Base-by-base conservation (phyloP, 2,329 filamentous ascomycete species). In the Pseudocercospora macadamiae region DNA sequence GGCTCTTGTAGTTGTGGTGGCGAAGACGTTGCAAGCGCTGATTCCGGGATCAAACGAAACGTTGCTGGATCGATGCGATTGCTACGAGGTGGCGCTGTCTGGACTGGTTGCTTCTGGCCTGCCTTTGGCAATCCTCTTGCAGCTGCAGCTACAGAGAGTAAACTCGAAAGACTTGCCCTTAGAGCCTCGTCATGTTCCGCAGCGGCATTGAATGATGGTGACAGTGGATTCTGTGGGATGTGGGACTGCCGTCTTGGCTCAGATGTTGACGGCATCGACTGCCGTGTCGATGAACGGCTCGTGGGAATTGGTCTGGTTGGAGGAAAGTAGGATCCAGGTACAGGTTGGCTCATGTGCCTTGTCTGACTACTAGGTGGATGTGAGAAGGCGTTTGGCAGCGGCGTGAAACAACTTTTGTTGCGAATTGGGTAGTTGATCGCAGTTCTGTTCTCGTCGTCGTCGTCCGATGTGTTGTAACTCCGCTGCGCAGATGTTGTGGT, bases 91-190 rank as follows among this genome's bases (percentile, higher is more conserved):
- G 55, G 55, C 26, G 55, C 37, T 26, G 53, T 61, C 32, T 71
- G 70, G 54, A 52, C 49, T 44, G 74, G 47, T 54, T 61, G 61
- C 52, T 77, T 75, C n/a, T 54, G 25, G n/a, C 73, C 72, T 23
- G 74, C 69, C 64, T 95, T 96, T 0, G 89, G 86, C 14, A 95
- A 80, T 3, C 89, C 89, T 42, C 95, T 85, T 1, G 93, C 95
- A 0, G 93, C 95, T 2, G 93, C 92, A 0, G 92, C 93, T 69
- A 91, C 96, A n/a, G 93, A 97, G 10, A 99, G 84, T 10, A 99
- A 83, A 0, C 95, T 97, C 0, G 92, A 96, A n/a, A 99, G 82
- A 49, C 91, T 96, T 18, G 95, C 92, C 30, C 95, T 88, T 9
- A 99, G 82, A 1, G 92, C 95, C 26, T 92, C 95, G 68, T 99